Conservation (phyloP, 2,329 filamentous ascomycete genomes). For the Botrytis byssoidea region DNA sequence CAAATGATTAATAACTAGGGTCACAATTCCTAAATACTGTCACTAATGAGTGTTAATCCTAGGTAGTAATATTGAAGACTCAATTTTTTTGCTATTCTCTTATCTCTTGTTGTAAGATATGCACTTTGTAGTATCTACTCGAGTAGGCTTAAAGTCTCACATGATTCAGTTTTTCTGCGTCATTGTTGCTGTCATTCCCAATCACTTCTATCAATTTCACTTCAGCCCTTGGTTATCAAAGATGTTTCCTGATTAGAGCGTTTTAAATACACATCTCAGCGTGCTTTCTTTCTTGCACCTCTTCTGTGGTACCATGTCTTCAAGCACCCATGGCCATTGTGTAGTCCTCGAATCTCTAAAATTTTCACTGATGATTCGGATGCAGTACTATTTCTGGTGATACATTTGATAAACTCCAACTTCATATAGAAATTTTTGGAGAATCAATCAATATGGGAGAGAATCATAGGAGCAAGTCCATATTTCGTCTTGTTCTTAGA, state of each 20-base stretch:
- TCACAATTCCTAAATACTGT: not conserved
- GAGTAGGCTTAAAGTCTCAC: no score
- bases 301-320: not conserved
- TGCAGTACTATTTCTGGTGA: not conserved
- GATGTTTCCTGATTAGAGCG: accelerated
- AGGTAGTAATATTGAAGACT: no score
- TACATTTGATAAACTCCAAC: accelerated
- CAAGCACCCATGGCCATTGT: not conserved
- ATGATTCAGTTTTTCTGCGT: no score
- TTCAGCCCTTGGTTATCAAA: not conserved
- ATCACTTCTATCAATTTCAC: not conserved
- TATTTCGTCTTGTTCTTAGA: not conserved
- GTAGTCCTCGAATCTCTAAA: not conserved
- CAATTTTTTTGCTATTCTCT: no score
- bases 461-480: not conserved
- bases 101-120: no score
- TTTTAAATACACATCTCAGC: not conserved
- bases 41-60: no score
- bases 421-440: not conserved
- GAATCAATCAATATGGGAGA: not conserved
- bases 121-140: no score
- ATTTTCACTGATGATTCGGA: not conserved
- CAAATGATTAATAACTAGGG: not conserved
- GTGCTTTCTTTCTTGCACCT: not conserved
- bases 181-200: not conserved